Conservation (phyloP, 257 asterid species). For the Asclepias syriaca region DNA sequence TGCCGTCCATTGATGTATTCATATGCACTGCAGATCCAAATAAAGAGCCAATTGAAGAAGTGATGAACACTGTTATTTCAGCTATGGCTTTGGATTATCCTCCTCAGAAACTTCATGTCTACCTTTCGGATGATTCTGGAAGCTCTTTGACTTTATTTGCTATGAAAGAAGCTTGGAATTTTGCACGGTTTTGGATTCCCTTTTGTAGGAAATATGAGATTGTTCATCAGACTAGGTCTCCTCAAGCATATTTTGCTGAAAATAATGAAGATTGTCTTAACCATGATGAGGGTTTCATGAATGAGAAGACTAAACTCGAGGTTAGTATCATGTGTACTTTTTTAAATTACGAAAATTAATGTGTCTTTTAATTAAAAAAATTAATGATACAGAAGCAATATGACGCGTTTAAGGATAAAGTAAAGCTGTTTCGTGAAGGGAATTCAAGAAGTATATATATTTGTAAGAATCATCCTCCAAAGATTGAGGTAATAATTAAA, state of each 20-base stretch:
- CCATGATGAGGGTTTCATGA: slow-evolving; percentile 22
- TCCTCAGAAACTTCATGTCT: slow-evolving; percentile 42
- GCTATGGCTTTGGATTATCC: slow-evolving; percentile 75
- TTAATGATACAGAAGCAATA: slow-evolving; percentile 32
- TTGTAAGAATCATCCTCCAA: slow-evolving; percentile 34
- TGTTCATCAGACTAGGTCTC: slow-evolving; percentile 35
- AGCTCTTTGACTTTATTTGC: slow-evolving; percentile 35
- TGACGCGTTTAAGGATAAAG: slow-evolving; percentile 28
- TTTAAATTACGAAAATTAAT: too few relatives aligned
- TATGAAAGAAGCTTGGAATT: slow-evolving; percentile 33
- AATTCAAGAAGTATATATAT: slow-evolving; percentile 6
- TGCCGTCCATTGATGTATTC: slow-evolving; percentile 54
- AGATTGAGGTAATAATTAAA: slow-evolving; percentile 33
- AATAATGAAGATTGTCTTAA: slow-evolving; percentile 10
- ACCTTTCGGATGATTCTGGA: slow-evolving; percentile 65
- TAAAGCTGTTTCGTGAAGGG: slow-evolving; percentile 22
- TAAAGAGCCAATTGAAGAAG: slow-evolving; percentile 50
- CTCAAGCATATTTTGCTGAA: slow-evolving; percentile 35
- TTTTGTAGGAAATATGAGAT: slow-evolving; percentile 49
- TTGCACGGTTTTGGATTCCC: slow-evolving; percentile 47
- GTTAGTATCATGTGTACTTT: too few relatives aligned
- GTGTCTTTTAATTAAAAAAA: too few relatives aligned
- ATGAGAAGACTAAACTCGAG: slow-evolving; percentile 23
- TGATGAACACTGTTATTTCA: slow-evolving; percentile 75
- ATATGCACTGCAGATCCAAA: slow-evolving; percentile 58